Base-by-base conservation (phyloP, 139 green algal genomes). In the Microglena sp. region DNA sequence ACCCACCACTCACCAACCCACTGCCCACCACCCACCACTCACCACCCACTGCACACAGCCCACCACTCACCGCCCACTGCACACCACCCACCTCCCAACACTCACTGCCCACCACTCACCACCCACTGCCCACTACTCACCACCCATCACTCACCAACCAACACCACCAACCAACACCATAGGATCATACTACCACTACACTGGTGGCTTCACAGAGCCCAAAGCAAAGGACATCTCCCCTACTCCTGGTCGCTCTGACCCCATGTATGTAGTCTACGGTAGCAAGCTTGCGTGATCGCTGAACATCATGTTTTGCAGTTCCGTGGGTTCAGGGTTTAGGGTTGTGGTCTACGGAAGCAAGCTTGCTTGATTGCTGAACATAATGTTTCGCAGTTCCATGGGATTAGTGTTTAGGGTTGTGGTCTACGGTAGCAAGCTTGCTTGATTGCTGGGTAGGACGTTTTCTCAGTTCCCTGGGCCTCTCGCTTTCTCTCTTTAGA, bases 181-280 rank as follows among this genome's bases (percentile, higher is more conserved):
- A 0, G 91, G 91, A 4, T 76, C 66, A 7, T 97, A 95, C 80
- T 97, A 91, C 80, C 90, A 95, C 55, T 97, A 92, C 71, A 86
- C 85, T 5, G 83, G 77, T 15, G 90, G 89, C 1, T 97, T 87
- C 40, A 68, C 76, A 18, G 58, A 69, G 4, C 81, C 87, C 2
- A 43, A 69, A 50, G 81, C 70, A 2, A 73, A 79, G 1, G 43
- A 69, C 33, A 67, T 63, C 27, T 55, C n/a, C n/a, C 62, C 62
- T 27, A 40, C 22, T 18, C 31, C 3, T 24, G 71, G 67, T 24
- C 60, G 55, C 55, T 69, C 55, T 3, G 77, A 84, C 44, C 77
- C 77, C 18, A 84, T 84, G 77, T 84, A 78, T 60, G 70, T 80
- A 3, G 76, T 82, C 8, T 75, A 53, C 8, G 76, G 59, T 0